Percentiles rank a stretch among this genome's conserved stretches.
phyloP scores from a whole-genome alignment of 805 yeast species.

The Candida sanyiensis region DNA sequence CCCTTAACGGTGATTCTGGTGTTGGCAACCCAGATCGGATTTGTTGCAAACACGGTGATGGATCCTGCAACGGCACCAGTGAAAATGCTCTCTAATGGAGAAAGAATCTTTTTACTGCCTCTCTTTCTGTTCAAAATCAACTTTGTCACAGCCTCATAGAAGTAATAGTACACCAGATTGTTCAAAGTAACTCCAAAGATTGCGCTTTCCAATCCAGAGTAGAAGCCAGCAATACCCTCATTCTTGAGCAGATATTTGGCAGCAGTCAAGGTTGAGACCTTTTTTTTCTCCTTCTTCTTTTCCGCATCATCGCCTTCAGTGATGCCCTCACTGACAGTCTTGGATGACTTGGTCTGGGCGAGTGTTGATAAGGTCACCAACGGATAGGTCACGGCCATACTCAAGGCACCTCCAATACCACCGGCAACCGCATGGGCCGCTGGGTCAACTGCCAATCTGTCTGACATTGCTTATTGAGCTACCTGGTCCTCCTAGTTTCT shows the following conservation, averaged over 20 bases:
- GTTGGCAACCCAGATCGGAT: constrained; percentile 94
- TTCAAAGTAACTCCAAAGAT: constrained; percentile 79
- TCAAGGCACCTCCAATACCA: constrained; percentile 86
- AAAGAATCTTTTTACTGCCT: constrained; percentile 15
- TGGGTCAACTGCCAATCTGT: constrained; percentile 25
- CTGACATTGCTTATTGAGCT: constrained; percentile 14
- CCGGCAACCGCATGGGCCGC: constrained; percentile 89
- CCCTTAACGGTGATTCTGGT: constrained; percentile 72
- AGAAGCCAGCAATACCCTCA: constrained; percentile 65
- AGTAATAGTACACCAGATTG: constrained; percentile 85
- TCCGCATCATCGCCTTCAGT: constrained; percentile 8
- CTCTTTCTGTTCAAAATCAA: constrained; percentile 31
- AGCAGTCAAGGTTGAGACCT: constrained; percentile 30
- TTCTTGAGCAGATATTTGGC: constrained; percentile 43
- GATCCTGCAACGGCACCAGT: constrained; percentile 77
- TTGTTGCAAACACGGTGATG: constrained; percentile 72
- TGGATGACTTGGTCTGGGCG: constrained; percentile 62
- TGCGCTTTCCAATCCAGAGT: constrained; percentile 85
- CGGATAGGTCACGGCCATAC: constrained; percentile 87
- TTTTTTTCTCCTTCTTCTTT: constrained; percentile 17
- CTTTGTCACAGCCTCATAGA: constrained; percentile 68
- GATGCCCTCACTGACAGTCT: constrained; percentile 17
- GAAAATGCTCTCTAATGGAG: constrained; percentile 23
- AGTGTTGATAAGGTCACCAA: constrained; percentile 79
- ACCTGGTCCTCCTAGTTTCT: too few species aligned